Conservation (phyloP, 108 stramenopile species). For the Epithemia pelagica region DNA sequence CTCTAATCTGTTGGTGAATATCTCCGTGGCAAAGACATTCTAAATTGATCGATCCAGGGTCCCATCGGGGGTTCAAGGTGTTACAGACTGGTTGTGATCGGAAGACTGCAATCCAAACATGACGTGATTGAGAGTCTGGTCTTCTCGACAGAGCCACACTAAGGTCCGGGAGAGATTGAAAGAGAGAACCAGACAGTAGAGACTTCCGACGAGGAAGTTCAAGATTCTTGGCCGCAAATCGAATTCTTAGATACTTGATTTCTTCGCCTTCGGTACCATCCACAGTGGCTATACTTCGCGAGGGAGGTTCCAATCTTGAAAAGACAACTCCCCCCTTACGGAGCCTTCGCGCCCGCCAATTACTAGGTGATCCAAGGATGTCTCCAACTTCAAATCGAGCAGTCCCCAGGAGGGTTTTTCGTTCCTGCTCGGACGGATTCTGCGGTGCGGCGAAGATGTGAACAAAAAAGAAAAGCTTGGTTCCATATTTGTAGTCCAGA, state of each 20-base stretch:
- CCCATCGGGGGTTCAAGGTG: conserved; percentile 44
- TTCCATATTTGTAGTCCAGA: conserved; percentile 47
- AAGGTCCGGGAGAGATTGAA: conserved; percentile 11
- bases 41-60: conserved; percentile 40
- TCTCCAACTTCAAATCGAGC: conserved; percentile 60
- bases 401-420: conserved; percentile 24
- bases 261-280: background rate
- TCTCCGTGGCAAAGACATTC: conserved; percentile 24
- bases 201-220: background rate
- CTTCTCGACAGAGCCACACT: conserved; percentile 25
- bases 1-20: conserved; percentile 13
- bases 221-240: conserved; percentile 17
- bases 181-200: background rate
- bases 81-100: conserved; percentile 42
- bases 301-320: conserved; percentile 22
- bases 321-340: conserved; percentile 30
- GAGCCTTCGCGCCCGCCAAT: conserved; percentile 48
- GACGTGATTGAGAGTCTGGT: background rate
- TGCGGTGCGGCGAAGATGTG: conserved; percentile 10
- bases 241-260: conserved; percentile 16
- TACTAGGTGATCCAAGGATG: conserved; percentile 41
- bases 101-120: conserved; percentile 44
- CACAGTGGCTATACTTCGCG: background rate
- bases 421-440: background rate
- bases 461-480: conserved; percentile 34